Conservation (phyloP, 164 flowering plant genomes). For the Stephania japonica region DNA sequence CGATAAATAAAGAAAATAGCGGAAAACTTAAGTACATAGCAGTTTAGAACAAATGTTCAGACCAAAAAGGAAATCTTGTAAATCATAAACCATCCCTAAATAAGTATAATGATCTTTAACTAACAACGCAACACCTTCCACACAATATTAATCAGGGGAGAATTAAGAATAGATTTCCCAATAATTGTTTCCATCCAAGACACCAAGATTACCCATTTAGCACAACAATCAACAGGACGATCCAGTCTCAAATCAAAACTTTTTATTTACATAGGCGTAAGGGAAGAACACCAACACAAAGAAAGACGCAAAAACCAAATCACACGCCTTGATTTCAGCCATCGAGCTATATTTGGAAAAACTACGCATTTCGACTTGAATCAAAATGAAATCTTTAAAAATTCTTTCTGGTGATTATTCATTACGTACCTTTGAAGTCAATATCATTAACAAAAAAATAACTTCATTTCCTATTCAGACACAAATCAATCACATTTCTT, state of each 20-base stretch:
- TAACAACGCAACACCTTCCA: too few relatives aligned
- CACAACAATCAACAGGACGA: not conserved
- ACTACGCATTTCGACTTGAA: not conserved
- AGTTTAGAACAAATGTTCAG: too few relatives aligned
- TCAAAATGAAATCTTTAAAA: not conserved
- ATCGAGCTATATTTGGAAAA: not conserved
- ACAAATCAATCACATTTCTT: not conserved
- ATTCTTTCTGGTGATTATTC: not conserved
- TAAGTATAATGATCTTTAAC: too few relatives aligned
- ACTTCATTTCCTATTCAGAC: not conserved
- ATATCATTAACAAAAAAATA: not conserved
- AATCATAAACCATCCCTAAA: too few relatives aligned
- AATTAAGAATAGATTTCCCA: too few relatives aligned
- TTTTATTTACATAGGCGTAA: not conserved
- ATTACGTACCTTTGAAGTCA: not conserved
- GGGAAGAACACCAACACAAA: not conserved
- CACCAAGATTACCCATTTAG: not conserved
- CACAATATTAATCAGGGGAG: too few relatives aligned
- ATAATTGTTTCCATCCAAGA: not conserved
- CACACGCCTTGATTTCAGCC: not conserved
- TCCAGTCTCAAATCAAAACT: not conserved
- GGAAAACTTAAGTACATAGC: not conserved
- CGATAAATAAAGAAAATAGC: not conserved
- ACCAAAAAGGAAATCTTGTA: too few relatives aligned
- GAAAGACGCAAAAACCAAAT: not conserved